Percentiles rank a stretch among this genome's conserved stretches.
phyloP scores from a whole-genome alignment of 148 eudicot species.

The Agrostemma githago region DNA sequence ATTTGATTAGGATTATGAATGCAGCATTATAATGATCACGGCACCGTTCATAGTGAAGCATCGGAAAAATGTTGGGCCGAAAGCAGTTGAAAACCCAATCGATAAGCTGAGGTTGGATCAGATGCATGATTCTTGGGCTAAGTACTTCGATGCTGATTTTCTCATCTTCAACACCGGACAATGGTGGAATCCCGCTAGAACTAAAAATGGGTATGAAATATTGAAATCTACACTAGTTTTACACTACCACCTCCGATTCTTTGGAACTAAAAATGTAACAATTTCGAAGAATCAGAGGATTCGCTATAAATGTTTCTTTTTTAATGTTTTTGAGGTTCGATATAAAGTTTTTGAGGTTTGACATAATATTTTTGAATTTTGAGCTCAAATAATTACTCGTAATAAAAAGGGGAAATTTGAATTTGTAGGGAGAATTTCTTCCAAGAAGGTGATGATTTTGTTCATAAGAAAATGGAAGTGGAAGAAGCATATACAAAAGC shows the following conservation, averaged over 20 bases:
- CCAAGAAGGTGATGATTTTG: slow-evolving; percentile 45
- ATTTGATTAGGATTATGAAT: slow-evolving; percentile 43
- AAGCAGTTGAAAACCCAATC: slow-evolving; percentile 5
- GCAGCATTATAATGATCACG: slow-evolving; percentile 40
- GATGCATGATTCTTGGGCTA: slow-evolving; percentile 27
- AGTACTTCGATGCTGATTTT: slow-evolving; percentile 45
- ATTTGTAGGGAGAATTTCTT: slow-evolving; percentile 46
- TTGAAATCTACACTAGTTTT: too few species aligned
- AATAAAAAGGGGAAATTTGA: background rate
- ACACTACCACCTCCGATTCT: too few species aligned
- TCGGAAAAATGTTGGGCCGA: slow-evolving; percentile 2
- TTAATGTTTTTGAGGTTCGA: too few species aligned
- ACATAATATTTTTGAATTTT: too few species aligned
- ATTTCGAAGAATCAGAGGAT: background rate
- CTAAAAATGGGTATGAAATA: slow-evolving; percentile 38
- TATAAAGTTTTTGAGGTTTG: too few species aligned
- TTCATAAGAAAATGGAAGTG: slow-evolving; percentile 40
- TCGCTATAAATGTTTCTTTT: background rate
- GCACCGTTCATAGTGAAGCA: slow-evolving; percentile 57
- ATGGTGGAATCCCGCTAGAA: slow-evolving; percentile 61
- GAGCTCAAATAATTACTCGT: too few species aligned
- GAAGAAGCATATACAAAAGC: slow-evolving; percentile 45
- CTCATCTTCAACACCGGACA: slow-evolving; percentile 62
- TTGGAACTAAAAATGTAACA: too few species aligned
- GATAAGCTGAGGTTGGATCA: slow-evolving; percentile 47